phyloP scores from a whole-genome alignment of 1,139 yeast genomes.

The Sugiyamaella pinicola region DNA sequence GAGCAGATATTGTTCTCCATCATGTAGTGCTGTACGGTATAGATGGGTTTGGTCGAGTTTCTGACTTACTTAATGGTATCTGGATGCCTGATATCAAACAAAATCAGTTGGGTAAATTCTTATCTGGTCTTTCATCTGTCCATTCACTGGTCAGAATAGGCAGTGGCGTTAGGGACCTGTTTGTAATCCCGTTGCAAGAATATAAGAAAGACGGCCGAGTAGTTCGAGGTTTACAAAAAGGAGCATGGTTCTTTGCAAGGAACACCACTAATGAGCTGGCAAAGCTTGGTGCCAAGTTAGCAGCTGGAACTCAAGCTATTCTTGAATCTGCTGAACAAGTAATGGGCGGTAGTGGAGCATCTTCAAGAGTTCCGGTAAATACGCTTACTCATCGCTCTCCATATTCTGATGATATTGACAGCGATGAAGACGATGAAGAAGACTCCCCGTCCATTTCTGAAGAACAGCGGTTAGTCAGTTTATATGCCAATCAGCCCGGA shows the following conservation, averaged over 20 bases:
- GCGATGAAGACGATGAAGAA: constrained; percentile 40
- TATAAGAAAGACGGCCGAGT: constrained; percentile 72
- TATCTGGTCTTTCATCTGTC: constrained; percentile 83
- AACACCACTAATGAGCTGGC: constrained; percentile 81
- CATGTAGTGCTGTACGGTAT: constrained; percentile 71
- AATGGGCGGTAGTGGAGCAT: constrained; percentile 67
- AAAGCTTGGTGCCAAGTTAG: constrained; percentile 79
- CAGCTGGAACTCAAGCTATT: constrained; percentile 84
- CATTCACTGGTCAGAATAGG: constrained; percentile 78
- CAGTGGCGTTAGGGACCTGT: constrained; percentile 71
- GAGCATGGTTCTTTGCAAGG: constrained; percentile 74
- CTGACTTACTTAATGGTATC: constrained; percentile 56
- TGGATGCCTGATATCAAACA: constrained; percentile 89
- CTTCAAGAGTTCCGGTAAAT: constrained; percentile 41
- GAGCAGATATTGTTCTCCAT: constrained; percentile 68
- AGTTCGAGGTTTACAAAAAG: constrained; percentile 71
- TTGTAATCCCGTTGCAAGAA: constrained; percentile 73
- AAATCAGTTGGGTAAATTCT: constrained; percentile 74
- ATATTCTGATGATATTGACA: constrained; percentile 35
- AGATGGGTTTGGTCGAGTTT: constrained; percentile 67
- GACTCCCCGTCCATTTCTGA: constrained; percentile 26
- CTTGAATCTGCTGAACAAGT: constrained; percentile 79
- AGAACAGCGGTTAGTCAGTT: constrained; percentile 52
- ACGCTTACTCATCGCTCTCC: constrained; percentile 29
- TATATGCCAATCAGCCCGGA: constrained; percentile 83